Conservation (phyloP, 2,329 filamentous ascomycete genomes). For the Paecilomyces fulvus region DNA sequence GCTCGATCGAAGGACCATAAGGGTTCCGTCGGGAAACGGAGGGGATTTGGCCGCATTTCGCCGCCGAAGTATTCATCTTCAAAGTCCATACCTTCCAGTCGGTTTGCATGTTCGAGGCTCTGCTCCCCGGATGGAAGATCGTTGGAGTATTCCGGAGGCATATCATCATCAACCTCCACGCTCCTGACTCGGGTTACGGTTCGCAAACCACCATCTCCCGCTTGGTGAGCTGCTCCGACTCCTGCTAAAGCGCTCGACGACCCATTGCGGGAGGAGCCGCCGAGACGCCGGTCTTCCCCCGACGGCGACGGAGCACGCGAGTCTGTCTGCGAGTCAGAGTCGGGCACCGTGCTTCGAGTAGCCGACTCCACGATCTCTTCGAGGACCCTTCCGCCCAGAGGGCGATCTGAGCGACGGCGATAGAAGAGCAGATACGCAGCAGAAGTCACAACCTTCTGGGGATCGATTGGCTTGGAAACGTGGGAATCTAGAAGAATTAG, state of each 20-base stretch:
- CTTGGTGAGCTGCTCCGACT: conserved; percentile 67
- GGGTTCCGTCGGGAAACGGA: conserved; percentile 17
- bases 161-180: conserved; percentile 18
- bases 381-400: conserved; percentile 72
- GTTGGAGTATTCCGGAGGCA: conserved; percentile 24
- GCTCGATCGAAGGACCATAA: conserved; percentile 31
- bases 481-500: conserved; percentile 61
- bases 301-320: conserved; percentile 43
- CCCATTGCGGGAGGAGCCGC: conserved; percentile 78
- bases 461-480: conserved; percentile 54
- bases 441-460: conserved; percentile 57
- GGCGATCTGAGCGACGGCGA: conserved; percentile 66
- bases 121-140: conserved; percentile 15
- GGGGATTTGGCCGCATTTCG: conserved; percentile 13
- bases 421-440: conserved; percentile 95
- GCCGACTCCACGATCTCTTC: conserved; percentile 60
- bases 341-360: conserved; percentile 42
- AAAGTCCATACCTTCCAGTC: conserved; percentile 25
- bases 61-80: conserved; percentile 18
- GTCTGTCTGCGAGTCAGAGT: conserved; percentile 34
- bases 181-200: conserved; percentile 28
- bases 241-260: conserved; percentile 79
- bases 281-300: conserved; percentile 85
- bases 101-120: conserved; percentile 12
- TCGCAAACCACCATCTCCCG: conserved; percentile 53